Base-by-base conservation (phyloP, 495 filamentous ascomycete genomes). In the Lasiosphaeriaceae sp. region DNA sequence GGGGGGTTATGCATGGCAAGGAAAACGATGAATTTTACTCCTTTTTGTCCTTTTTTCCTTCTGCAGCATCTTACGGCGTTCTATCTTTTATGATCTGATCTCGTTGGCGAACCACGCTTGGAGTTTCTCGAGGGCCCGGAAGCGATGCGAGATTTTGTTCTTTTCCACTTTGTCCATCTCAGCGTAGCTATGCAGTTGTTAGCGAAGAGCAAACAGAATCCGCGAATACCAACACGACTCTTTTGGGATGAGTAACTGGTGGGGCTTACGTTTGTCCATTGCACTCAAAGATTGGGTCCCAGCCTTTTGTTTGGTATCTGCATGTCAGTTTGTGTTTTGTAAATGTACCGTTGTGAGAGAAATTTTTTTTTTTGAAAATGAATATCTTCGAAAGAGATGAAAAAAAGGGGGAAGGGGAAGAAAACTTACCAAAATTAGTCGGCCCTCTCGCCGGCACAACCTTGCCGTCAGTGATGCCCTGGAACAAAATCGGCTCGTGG, bases 271-370 rank as follows among this genome's bases (percentile, higher is more conserved):
- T 98, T 73, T 90, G 74, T 47, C 92, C 93, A 60, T 93, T 83
- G 63, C 94, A 92, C 74, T 99, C 94, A 63, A 99, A 99, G 48
- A 96, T 88, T 0, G 95, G 84, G 68, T 99, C 94, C 94, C 95
- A 97, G 12, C 92, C 92, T 91, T 31, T 31, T n/a, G n/a, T n/a
- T n/a, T n/a, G n/a, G n/a, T n/a, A n/a, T n/a, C n/a, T n/a, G n/a
- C n/a, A n/a, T n/a, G n/a, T n/a, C n/a, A n/a, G n/a, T n/a, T n/a
- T n/a, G n/a, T n/a, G n/a, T n/a, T n/a, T n/a, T n/a, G n/a, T n/a
- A n/a, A n/a, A n/a, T n/a, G n/a, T n/a, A n/a, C n/a, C n/a, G n/a
- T n/a, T n/a, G n/a, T n/a, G n/a, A n/a, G n/a, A n/a, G n/a, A n/a
- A n/a, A n/a, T n/a, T 31, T 31, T 31, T 31, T 3, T 31, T 9